A percentile compares a stretch with the other conserved stretches of the same genome.
phyloP scores from a whole-genome alignment of 345 rosid species.

The Gossypium ekmanianum region DNA sequence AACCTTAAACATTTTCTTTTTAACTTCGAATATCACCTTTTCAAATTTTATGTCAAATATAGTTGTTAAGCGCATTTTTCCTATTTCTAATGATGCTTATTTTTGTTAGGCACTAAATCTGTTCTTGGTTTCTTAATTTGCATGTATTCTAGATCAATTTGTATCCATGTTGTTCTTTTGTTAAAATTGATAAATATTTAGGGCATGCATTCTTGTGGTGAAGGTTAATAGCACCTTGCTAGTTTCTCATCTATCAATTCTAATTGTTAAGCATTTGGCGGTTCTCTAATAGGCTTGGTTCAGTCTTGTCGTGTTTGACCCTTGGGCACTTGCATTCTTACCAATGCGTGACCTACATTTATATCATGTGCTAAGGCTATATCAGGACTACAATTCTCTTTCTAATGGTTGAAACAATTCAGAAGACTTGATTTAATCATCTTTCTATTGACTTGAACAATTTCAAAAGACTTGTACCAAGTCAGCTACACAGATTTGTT shows the following conservation, averaged over 20 bases:
- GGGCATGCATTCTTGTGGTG: not conserved
- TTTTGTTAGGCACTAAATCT: not conserved
- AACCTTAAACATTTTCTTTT: constrained; percentile 14
- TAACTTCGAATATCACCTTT: not conserved
- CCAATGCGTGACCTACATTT: not conserved
- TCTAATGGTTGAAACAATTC: not conserved
- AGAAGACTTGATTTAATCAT: not conserved
- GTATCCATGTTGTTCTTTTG: not conserved
- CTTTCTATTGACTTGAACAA: not conserved
- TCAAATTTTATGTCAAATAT: not conserved
- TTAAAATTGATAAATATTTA: not conserved
- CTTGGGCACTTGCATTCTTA: not conserved
- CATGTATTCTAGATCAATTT: not conserved
- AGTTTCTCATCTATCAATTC: not conserved
- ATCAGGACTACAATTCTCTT: not conserved
- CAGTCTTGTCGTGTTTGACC: not conserved
- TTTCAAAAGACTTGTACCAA: not conserved
- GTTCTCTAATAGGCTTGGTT: not conserved
- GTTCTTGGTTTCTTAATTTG: not conserved
- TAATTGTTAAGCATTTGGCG: not conserved
- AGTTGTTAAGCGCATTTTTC: not conserved
- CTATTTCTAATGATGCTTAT: not conserved
- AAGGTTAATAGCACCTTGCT: not conserved
- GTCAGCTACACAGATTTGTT: not conserved
- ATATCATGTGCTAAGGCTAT: not conserved